Conservation (phyloP, 805 yeast species). For the Myxozyma geophila region DNA sequence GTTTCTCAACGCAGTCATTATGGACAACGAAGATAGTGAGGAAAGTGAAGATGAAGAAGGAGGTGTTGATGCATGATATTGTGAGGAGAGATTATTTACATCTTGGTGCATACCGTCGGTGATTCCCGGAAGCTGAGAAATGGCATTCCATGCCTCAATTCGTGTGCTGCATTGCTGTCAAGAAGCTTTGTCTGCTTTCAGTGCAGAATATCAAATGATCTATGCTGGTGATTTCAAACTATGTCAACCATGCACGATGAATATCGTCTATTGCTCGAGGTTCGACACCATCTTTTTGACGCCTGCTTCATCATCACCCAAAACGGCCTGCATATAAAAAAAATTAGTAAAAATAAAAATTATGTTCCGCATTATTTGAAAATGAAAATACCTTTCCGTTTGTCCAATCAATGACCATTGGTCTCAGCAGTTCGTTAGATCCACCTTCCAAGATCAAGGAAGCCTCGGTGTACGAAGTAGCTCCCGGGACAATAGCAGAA, state of each 20-base stretch:
- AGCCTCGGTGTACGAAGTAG: constrained; percentile 27
- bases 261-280: constrained; percentile 9
- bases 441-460: constrained; percentile 24
- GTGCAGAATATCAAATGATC: neutral
- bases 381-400: constrained; percentile 32
- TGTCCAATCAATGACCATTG: constrained; percentile 38
- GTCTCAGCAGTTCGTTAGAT: constrained; percentile 23
- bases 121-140: neutral
- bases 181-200: too few relatives aligned
- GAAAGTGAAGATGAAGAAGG: constrained; percentile 15
- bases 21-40: constrained; percentile 19
- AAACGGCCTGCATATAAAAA: constrained; percentile 23
- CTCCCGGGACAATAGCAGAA: constrained; percentile 32
- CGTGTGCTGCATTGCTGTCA: neutral
- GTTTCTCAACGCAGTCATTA: constrained; percentile 21
- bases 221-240: too few relatives aligned
- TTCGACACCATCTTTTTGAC: constrained; percentile 30
- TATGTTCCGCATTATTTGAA: neutral
- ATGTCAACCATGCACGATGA: neutral
- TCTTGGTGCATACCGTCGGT: neutral
- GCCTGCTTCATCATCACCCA: constrained; percentile 35
- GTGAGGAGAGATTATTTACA: neutral
- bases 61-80: neutral
- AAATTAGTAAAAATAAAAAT: neutral
- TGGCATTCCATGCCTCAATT: neutral